These are phyloP conservation scores for Ustulina deusta DNA, from an alignment of 2,329 filamentous ascomycete species.

Conservation along the genomic window DNA sequence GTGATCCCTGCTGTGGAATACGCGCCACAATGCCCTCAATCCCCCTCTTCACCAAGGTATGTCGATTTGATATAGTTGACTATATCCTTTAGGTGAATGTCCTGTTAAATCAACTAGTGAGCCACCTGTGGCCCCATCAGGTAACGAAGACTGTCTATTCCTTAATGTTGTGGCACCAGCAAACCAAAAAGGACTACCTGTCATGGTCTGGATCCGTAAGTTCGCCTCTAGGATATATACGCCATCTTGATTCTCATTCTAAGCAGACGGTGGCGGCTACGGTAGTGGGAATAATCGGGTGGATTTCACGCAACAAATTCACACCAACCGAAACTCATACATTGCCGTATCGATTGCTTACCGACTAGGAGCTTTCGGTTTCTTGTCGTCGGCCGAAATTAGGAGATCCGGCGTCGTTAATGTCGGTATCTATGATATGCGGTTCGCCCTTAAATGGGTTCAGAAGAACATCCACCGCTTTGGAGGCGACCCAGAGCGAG, in stretches of 20 bases:
- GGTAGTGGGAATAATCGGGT: conserved; percentile 42
- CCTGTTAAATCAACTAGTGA: conserved; percentile 17
- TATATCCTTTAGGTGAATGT: not conserved
- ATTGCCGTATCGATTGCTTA: conserved; percentile 60
- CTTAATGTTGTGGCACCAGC: conserved; percentile 60
- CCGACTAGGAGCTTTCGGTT: conserved; percentile 59
- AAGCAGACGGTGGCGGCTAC: conserved; percentile 61
- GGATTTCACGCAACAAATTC: conserved; percentile 46
- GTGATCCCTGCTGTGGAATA: conserved; percentile 50
- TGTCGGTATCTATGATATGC: conserved; percentile 60
- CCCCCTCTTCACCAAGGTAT: conserved; percentile 36
- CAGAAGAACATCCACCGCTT: conserved; percentile 63
- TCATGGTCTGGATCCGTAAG: conserved; percentile 62
- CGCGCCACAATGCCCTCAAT: conserved; percentile 53
- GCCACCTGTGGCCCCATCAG: conserved; percentile 36
- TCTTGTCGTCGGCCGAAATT: conserved; percentile 61
- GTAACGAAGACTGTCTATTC: conserved; percentile 61
- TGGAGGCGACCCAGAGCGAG: conserved; percentile 63
- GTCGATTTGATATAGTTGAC: conserved; percentile 8
- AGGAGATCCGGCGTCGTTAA: conserved; percentile 56
- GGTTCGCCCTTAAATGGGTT: conserved; percentile 65
- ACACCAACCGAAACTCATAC: conserved; percentile 56
- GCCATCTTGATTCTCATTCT: conserved; percentile 26
- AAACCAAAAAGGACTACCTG: conserved; percentile 52
- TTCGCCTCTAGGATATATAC: not conserved